Base-by-base conservation (phyloP, 768 basidiomycete species). In the Mrakia blollopis region DNA sequence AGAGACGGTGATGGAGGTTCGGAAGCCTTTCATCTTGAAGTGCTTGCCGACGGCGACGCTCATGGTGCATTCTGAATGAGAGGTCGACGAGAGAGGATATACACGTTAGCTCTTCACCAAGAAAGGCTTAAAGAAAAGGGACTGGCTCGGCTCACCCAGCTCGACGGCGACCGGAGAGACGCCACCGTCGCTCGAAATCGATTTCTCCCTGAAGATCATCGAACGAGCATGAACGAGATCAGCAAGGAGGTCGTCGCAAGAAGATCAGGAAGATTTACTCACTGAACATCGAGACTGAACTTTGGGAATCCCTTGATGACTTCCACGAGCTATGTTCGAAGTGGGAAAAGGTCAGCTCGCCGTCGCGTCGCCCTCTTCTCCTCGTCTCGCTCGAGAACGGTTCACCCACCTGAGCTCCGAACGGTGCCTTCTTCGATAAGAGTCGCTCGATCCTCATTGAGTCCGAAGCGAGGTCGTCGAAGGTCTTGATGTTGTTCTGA, bases 291-390 rank as follows among this genome's bases (percentile, higher is more conserved):
- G 57, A 78, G 73, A 16, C 52, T 37, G 44, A 78, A 78, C 39
- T 61, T 70, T 13, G 77, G 77, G 13, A 78, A 67, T 1, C 73
- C 77, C 52, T 72, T 78, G 47, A 78, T 57, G 32, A 61, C 54
- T n/a, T 74, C 73, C 44, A 74, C 54, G 30, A 78, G 69, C 73
- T 78, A 41, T 16, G 39, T 0, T 18, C 11, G 35, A 61, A 63
- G 44, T 11, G 5, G 11, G 11, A 44, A 5, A 14, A 13, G 18
- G 39, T 72, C 44, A 72, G 69, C 21, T 50, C 47, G 16, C 13
- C 18, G 14, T 50, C 60, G 11, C 28, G 21, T n/a, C n/a, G n/a
- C 35, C n/a, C 3, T 47, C 25, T 35, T 8, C 13, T 11, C n/a
- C 9, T 47, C 25, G 44, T 52, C 7, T 14, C 16, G 30, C 8